Conservation (phyloP, 345 rosid genomes). For the Microcos paniculata region DNA sequence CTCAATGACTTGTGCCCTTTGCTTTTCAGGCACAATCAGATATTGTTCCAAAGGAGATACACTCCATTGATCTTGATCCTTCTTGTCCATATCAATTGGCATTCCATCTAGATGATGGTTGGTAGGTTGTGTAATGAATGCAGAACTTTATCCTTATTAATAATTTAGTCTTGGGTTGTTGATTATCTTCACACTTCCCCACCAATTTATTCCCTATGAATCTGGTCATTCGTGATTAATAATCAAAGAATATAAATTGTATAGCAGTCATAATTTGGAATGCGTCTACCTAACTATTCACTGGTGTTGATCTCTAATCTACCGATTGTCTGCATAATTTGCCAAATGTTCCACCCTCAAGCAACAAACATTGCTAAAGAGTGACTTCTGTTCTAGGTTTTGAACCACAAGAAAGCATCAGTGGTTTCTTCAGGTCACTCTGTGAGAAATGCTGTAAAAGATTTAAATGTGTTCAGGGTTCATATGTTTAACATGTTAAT, state of each 20-base stretch:
- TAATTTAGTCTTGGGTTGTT: neutral
- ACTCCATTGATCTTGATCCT: conserved; percentile 76
- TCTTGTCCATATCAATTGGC: conserved; percentile 81
- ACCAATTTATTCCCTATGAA: neutral
- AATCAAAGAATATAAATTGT: neutral
- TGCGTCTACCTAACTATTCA: neutral
- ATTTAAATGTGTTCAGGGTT: neutral
- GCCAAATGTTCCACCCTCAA: neutral
- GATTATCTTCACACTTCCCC: neutral
- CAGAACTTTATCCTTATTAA: neutral
- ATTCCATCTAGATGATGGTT: conserved; percentile 94
- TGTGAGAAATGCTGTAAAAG: neutral
- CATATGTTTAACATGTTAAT: neutral
- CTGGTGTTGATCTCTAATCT: neutral
- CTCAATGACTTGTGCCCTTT: neutral
- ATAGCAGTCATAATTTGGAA: neutral
- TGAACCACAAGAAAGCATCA: neutral
- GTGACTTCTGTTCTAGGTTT: neutral
- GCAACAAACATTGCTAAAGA: neutral
- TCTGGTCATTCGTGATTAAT: neutral
- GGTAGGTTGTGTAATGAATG: conserved; percentile 52
- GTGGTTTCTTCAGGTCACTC: neutral
- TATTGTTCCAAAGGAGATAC: conserved; percentile 74
- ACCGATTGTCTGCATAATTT: neutral
- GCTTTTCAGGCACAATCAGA: conserved; percentile 78